phyloP scores from a whole-genome alignment of 2,329 filamentous ascomycete species.

The Aspergillus japonicus region DNA sequence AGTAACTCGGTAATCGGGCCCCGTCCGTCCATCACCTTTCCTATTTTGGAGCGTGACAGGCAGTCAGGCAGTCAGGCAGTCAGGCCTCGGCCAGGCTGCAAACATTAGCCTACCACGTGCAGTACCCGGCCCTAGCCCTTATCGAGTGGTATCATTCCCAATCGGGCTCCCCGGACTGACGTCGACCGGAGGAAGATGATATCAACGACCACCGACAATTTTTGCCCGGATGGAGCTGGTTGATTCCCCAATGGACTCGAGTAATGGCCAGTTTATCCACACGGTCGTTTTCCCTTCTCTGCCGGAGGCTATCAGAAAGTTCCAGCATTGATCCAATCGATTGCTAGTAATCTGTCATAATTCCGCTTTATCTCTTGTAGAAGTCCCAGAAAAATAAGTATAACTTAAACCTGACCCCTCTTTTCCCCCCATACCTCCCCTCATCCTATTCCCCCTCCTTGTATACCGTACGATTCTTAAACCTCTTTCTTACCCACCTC shows the following conservation, averaged over 20 bases:
- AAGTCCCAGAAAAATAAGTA: no score
- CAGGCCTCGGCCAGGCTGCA: no score
- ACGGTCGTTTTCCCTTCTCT: neutral
- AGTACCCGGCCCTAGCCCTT: slow-evolving; percentile 23
- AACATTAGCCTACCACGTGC: slow-evolving; percentile 16
- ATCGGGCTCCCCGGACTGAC: slow-evolving; percentile 24
- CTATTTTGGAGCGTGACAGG: slow-evolving; percentile 1
- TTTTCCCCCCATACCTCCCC: neutral
- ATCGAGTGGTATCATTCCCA: slow-evolving; percentile 18
- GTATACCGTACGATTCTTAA: neutral
- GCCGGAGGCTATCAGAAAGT: neutral
- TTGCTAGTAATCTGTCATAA: neutral
- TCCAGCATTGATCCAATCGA: neutral
- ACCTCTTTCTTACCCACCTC: neutral
- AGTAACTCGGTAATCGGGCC: slow-evolving; percentile 1
- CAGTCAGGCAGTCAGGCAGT: no score
- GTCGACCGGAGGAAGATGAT: slow-evolving; percentile 22
- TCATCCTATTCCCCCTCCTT: neutral
- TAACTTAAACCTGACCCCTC: neutral
- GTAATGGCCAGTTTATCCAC: no score
- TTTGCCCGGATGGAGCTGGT: slow-evolving; percentile 5
- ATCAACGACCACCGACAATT: slow-evolving; percentile 10
- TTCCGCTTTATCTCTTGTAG: neutral
- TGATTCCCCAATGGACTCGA: neutral
- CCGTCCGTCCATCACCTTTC: neutral